Percentiles rank a stretch among this genome's conserved stretches.
These are phyloP conservation scores for Botrytis byssoidea DNA, from an alignment of 2,329 filamentous ascomycete species.

Conservation along the genomic window DNA sequence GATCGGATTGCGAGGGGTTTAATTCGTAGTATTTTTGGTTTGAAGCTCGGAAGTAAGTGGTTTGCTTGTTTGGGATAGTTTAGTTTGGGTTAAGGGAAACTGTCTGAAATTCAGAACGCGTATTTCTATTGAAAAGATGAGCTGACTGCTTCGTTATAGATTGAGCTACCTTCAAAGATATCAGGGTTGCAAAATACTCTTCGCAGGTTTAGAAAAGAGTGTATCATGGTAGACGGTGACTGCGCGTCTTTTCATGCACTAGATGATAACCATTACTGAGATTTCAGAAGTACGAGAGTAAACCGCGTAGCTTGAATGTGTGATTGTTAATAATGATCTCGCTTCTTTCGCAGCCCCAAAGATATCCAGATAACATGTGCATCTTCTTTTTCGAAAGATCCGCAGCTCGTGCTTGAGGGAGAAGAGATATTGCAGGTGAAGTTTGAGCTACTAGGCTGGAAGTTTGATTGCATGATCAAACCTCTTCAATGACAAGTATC, in stretches of 20 bases:
- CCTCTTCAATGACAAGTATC: neutral
- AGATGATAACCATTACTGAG: neutral
- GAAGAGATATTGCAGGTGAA: neutral
- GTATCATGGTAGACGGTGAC: neutral
- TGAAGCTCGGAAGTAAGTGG: too few species aligned
- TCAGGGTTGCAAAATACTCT: too few species aligned
- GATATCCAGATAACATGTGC: too few species aligned
- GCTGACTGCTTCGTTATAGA: too few species aligned
- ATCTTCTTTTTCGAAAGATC: too few species aligned
- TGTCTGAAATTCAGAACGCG: neutral
- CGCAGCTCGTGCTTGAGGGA: neutral
- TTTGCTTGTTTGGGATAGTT: too few species aligned
- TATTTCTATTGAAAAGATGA: neutral
- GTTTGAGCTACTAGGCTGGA: neutral
- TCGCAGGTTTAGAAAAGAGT: neutral
- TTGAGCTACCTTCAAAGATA: too few species aligned
- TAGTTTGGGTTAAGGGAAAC: too few species aligned
- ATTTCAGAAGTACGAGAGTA: neutral
- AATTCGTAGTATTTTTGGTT: neutral
- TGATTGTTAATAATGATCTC: too few species aligned
- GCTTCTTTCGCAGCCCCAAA: too few species aligned
- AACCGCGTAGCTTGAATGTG: too few species aligned
- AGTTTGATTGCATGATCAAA: neutral
- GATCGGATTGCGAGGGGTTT: neutral
- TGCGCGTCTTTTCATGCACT: neutral